Evolutionary conservation across 192 early-diverging fungal genomes (phyloP), one percentile per base, ranked within the genome.

Genomic region (Podila epigama): DNA sequence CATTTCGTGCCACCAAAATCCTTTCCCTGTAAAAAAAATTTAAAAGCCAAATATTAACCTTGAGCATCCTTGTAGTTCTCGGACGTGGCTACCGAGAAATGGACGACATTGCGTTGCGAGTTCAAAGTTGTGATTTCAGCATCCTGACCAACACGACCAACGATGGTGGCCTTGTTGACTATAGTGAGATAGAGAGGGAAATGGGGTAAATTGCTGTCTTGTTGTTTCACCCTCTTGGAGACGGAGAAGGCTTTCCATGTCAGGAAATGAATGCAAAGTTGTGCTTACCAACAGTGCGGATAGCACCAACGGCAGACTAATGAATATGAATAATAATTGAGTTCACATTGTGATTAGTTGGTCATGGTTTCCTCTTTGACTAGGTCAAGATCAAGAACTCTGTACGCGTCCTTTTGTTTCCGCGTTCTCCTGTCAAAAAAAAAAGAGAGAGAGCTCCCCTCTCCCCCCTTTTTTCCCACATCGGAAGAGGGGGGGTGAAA

Each of bases 91-190:
- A 92, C 78, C n/a, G 87, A 81, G 63, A 89, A 92, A 36, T 73
- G 80, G 31, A 80, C 81, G 20, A 89, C 75, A 27, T 77, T 83
- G 9, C 63, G 73, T 22, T 87, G 87, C 42, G 82, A 80, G 16
- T 48, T 51, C 44, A 86, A 58, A 5, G 70, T 81, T 48, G 64
- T 60, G 1, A 77, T 64, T 25, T 83, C 81, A n/a, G 86, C 80
- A 68, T 92, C 89, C 32, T 80, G 70, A 20, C 90, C 90, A 22
- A 89, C 86, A 55, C 84, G 82, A 58, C 91, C 91, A 27, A 91
- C 60, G 37, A 92, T 78, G 2, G 80, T 88, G 18, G 85, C 86
- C 82, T 90, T 90, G 83, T 92, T 92, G 50, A 92, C 82, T 86
- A 53, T 42, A n/a, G 1, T 10, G 31, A 41, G 7, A 39, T n/a